phyloP scores from a whole-genome alignment of 306 rosid genomes.

The Begonia peltatifolia region DNA sequence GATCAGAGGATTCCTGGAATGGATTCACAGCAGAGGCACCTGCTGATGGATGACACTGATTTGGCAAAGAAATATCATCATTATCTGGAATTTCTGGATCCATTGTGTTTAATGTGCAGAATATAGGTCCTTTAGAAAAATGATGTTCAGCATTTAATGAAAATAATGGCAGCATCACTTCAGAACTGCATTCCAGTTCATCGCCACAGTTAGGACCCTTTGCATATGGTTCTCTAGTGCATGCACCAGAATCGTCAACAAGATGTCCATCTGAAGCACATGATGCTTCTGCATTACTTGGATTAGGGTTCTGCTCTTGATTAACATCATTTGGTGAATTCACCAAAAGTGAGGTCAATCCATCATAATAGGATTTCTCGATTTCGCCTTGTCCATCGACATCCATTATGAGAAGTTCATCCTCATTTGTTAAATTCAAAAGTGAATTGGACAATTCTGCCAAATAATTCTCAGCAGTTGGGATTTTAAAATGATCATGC shows the following conservation, averaged over 20 bases:
- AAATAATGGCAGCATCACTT: conserved; percentile 29
- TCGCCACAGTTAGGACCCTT: conserved; percentile 21
- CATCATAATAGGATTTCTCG: conserved; percentile 72
- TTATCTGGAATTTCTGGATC: conserved; percentile 72
- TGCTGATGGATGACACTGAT: conserved; percentile 24
- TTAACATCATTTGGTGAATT: conserved; percentile 33
- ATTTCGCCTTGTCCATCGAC: conserved; percentile 49
- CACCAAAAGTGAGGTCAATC: conserved; percentile 66
- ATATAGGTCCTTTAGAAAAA: conserved; percentile 43
- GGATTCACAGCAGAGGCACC: conserved; percentile 13
- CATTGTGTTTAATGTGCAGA: conserved; percentile 54
- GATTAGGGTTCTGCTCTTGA: conserved; percentile 23
- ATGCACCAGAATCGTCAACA: conserved; percentile 18
- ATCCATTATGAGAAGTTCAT: conserved; percentile 53
- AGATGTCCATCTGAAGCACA: conserved; percentile 21
- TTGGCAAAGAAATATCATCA: conserved; percentile 56
- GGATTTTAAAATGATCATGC: conserved; percentile 28
- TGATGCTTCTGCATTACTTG: conserved; percentile 20
- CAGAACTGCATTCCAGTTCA: conserved; percentile 22
- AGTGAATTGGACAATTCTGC: conserved; percentile 71
- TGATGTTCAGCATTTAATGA: conserved; percentile 24
- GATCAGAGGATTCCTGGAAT: conserved; percentile 18
- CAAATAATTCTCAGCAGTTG: conserved; percentile 45
- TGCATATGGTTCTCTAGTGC: conserved; percentile 28
- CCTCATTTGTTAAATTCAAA: conserved; percentile 65